Conservation (phyloP, 768 basidiomycete species). For the Pisolithus tinctorius region DNA sequence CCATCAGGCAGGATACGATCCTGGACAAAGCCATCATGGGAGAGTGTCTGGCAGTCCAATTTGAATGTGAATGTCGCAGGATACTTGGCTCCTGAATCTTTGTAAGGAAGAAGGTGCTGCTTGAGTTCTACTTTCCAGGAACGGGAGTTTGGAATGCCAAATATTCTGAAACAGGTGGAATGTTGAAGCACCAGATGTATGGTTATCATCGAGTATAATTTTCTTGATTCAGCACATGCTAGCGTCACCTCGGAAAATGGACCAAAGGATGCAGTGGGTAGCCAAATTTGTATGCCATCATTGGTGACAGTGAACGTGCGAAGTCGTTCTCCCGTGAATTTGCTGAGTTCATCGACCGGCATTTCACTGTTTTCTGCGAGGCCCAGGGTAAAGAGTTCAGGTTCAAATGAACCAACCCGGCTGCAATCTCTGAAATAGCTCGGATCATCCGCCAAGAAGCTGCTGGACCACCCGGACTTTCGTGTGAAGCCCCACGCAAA, state of each 20-base stretch:
- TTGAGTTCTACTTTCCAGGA: too few relatives aligned
- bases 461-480: neutral
- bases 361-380: neutral
- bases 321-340: neutral
- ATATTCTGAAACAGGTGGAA: neutral
- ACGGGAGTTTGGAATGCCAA: too few relatives aligned
- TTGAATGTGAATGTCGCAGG: neutral
- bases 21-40: neutral
- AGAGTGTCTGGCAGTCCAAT: neutral
- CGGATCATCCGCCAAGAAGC: neutral
- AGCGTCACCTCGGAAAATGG: neutral
- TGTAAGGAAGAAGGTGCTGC: neutral
- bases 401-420: neutral
- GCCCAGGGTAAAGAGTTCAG: neutral
- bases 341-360: neutral
- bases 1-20: neutral
- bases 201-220: too few relatives aligned
- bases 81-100: neutral
- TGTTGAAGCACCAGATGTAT: neutral
- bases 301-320: neutral
- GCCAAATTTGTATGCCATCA: neutral
- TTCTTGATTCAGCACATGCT: too few relatives aligned
- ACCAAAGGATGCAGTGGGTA: neutral
- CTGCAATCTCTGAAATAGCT: neutral
- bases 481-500: slow-evolving; percentile 2